Base-by-base conservation (phyloP, 1,284 basidiomycete genomes). In the Pseudozyma sp. region DNA sequence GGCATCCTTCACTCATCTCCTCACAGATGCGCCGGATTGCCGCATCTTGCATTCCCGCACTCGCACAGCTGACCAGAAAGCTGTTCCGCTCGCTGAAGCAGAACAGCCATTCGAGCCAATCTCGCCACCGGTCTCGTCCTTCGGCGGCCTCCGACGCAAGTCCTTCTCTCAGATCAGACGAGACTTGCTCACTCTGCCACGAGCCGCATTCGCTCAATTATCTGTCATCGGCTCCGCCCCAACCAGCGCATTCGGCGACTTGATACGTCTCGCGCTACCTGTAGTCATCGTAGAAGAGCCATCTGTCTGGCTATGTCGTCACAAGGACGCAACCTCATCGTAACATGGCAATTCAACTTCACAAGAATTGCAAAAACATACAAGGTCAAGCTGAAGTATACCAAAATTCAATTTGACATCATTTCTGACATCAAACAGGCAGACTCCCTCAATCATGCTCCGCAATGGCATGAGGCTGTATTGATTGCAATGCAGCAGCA, bases 1-100 rank as follows among this genome's bases (percentile, higher is more conserved):
- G 70, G 56, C 59, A n/a, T 14, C 45, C 1, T 79, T 58, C 42
- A 77, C 78, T 3, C 73, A 80, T 25, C 52, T 78, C 12, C 8
- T 81, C 42, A 63, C 70, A 6, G 76, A 78, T n/a, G 45, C 39
- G 1, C 50, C 61, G 12, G 50, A 62, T 1, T 79, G 77, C 21
- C 50, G 52, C 21, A 40, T 76, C 6, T 36, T 73, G 8, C 52
- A n/a, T 8, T 35, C 52, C 0, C 21, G 19, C 16, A 25, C 3
- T 12, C 7, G 4, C 12, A 25, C 45, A 40, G 12, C 16, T 42
- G 36, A 12, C 19, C 49, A 39, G 59, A 57, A 25, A 40, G 39
- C 3, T 13, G n/a, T 11, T 18, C 36, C 31, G n/a, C 34, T 70
- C 4, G 16, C 52, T 6, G 55, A 57, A 3, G 35, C 53, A 3